Percentiles rank a stretch among this genome's conserved stretches.
Conservation (phyloP, 768 basidiomycete species). For the Hygrophorus russula region DNA sequence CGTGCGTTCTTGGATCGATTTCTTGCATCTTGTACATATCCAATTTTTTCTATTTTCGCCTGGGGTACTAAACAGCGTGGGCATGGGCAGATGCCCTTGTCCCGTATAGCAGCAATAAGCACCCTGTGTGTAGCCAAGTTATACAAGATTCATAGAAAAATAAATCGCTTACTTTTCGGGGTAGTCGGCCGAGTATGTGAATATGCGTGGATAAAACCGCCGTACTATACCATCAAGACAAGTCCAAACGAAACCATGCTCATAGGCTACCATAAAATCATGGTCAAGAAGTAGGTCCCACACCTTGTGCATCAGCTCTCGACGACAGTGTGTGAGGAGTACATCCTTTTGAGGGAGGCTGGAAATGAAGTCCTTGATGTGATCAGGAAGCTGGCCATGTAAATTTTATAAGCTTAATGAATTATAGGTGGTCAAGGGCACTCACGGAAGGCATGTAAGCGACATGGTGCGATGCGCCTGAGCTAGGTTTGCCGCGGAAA, state of each 20-base stretch:
- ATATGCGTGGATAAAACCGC: too few species aligned
- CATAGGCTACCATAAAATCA: slow-evolving; percentile 4
- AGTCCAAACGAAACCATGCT: slow-evolving; percentile 2
- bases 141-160: too few species aligned
- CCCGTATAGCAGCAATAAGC: too few species aligned
- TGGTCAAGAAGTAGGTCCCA: slow-evolving; percentile 1
- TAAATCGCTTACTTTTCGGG: too few species aligned
- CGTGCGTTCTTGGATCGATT: background rate
- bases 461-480: slow-evolving; percentile 19
- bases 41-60: slow-evolving; percentile 10
- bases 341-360: background rate
- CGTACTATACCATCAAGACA: too few species aligned
- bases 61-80: too few species aligned
- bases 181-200: too few species aligned
- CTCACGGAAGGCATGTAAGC: slow-evolving; percentile 28
- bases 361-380: slow-evolving; percentile 3
- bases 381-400: slow-evolving; percentile 4
- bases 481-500: slow-evolving; percentile 15
- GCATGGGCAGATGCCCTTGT: too few species aligned
- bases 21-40: slow-evolving; percentile 5
- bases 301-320: slow-evolving; percentile 5
- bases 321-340: slow-evolving; percentile 4
- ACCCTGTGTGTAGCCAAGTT: too few species aligned
- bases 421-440: too few species aligned
- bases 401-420: background rate